Evolutionary conservation across 164 flowering plant genomes (phyloP).

Genomic region (Chloranthus sessilifolius): DNA sequence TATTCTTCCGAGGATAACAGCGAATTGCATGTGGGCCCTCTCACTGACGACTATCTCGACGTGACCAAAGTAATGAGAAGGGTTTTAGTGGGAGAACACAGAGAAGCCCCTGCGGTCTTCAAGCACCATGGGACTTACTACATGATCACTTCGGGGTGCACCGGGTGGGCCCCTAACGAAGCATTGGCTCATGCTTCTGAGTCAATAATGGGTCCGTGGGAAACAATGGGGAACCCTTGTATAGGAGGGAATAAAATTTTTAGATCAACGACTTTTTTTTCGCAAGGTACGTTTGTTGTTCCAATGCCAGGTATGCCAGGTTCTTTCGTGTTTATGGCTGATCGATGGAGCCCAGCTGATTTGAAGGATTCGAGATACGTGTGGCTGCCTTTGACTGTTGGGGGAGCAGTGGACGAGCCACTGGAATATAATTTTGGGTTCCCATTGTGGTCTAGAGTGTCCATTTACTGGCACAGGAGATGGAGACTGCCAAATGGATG

Average conservation of each 20-base stretch:
- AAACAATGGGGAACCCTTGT: slow-evolving; percentile 88
- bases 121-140: slow-evolving; percentile 81
- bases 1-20: slow-evolving; percentile 93
- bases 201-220: slow-evolving; percentile 95
- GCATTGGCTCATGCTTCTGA: slow-evolving; percentile 93
- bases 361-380: slow-evolving; percentile 86
- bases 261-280: slow-evolving; percentile 65
- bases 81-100: slow-evolving; percentile 69
- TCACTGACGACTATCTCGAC: slow-evolving; percentile 76
- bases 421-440: slow-evolving; percentile 83
- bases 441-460: slow-evolving; percentile 91
- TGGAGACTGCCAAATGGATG: slow-evolving; percentile 75
- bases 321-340: slow-evolving; percentile 80
- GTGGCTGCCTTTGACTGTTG: slow-evolving; percentile 82
- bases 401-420: slow-evolving; percentile 78
- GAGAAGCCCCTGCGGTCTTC: slow-evolving; percentile 96
- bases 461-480: slow-evolving; percentile 90
- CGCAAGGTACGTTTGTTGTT: slow-evolving; percentile 82
- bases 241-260: slow-evolving; percentile 76
- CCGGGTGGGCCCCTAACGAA: slow-evolving; percentile 97
- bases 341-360: slow-evolving; percentile 86
- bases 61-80: slow-evolving; percentile 47
- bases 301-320: slow-evolving; percentile 64
- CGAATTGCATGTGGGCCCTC: slow-evolving; percentile 88
- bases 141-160: slow-evolving; percentile 97